Percentiles rank a stretch among this genome's conserved stretches.
These are phyloP conservation scores for Lanmaoa rubissima DNA, from an alignment of 768 basidiomycete genomes.

Conservation along the genomic window DNA sequence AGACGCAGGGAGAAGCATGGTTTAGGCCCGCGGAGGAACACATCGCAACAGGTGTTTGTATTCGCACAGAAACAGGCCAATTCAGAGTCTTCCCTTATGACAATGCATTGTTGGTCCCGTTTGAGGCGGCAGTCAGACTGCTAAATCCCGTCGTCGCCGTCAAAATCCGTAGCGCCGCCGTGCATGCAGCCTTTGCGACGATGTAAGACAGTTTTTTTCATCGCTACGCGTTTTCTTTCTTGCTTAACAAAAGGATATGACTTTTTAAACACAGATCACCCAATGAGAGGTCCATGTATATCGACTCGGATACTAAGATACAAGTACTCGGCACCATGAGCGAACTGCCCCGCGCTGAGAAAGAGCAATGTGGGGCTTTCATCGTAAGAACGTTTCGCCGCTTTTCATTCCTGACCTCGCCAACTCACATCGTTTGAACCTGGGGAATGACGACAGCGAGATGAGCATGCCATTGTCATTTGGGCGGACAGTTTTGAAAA, in stretches of 20 bases:
- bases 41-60: constrained; percentile 72
- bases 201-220: constrained; percentile 45
- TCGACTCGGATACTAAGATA: constrained; percentile 80
- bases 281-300: constrained; percentile 55
- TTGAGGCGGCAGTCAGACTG: constrained; percentile 69
- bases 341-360: constrained; percentile 74
- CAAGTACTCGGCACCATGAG: constrained; percentile 75
- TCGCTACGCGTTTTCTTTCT: too few relatives aligned
- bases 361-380: constrained; percentile 90
- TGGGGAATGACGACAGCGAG: constrained; percentile 47
- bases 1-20: constrained; percentile 84
- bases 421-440: neutral
- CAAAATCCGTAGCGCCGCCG: constrained; percentile 75
- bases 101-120: constrained; percentile 69
- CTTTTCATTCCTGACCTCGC: neutral
- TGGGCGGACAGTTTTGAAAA: constrained; percentile 84
- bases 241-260: neutral
- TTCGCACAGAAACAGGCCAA: constrained; percentile 61
- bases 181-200: constrained; percentile 71
- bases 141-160: constrained; percentile 85
- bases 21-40: constrained; percentile 81
- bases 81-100: constrained; percentile 86
- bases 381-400: constrained; percentile 48
- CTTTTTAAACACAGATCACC: constrained; percentile 40
- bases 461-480: constrained; percentile 75